Conservation (phyloP, 306 rosid species). For the Astragalus membranaceus region DNA sequence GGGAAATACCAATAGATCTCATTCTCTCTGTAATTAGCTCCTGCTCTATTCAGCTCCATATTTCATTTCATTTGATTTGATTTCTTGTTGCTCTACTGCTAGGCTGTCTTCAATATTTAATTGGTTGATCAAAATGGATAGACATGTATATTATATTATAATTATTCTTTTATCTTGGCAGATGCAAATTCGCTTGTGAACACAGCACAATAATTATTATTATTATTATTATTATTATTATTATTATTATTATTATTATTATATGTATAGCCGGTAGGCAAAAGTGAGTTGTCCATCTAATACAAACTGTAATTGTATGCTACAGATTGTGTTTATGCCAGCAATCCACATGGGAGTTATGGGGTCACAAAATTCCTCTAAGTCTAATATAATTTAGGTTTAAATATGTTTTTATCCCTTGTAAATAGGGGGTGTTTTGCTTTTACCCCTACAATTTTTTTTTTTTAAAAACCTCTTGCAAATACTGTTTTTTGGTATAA, state of each 20-base stretch:
- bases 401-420: too few species aligned
- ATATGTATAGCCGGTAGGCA: conserved; percentile 22
- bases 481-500: too few species aligned
- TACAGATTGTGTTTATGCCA: conserved; percentile 24
- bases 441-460: too few species aligned
- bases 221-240: conserved; percentile 3
- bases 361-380: neutral
- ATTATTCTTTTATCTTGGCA: conserved; percentile 18
- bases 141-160: conserved; percentile 39
- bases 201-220: neutral
- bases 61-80: conserved; percentile 24
- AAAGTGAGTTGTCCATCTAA: conserved; percentile 14
- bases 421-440: too few species aligned
- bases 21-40: conserved; percentile 64
- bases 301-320: conserved; percentile 20
- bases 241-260: neutral
- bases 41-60: conserved; percentile 17
- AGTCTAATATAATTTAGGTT: neutral
- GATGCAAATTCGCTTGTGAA: conserved; percentile 30
- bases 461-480: too few species aligned
- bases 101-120: conserved; percentile 37
- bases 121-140: conserved; percentile 33
- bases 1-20: conserved; percentile 33
- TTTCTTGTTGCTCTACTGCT: conserved; percentile 28
- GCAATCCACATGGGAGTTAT: conserved; percentile 28